Evolutionary conservation across 2,329 filamentous ascomycete species (phyloP).

Genomic region (Aspergillus sp.): DNA sequence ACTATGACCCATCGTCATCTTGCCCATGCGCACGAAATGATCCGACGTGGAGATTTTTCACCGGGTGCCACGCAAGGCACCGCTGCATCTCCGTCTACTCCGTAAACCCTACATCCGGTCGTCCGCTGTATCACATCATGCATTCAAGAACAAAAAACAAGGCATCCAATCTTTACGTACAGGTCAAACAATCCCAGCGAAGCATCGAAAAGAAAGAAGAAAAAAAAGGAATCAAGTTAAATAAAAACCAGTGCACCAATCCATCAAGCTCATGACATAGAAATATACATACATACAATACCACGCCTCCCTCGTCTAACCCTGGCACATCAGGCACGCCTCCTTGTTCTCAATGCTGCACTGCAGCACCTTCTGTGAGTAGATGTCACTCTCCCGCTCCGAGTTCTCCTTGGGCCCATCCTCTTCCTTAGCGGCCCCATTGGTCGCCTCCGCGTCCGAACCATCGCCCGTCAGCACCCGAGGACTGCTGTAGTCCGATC

Average conservation of each 20-base stretch:
- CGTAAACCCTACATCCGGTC: no score
- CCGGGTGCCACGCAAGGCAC: no score
- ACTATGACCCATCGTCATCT: no score
- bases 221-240: constrained; percentile 9
- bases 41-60: no score
- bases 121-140: background rate
- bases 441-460: constrained; percentile 19
- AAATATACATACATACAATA: constrained; percentile 12
- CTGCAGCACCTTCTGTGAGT: constrained; percentile 83
- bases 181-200: background rate
- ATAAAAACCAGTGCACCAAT: constrained; percentile 16
- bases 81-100: no score
- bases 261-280: constrained; percentile 34
- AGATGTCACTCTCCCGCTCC: constrained; percentile 82
- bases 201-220: background rate
- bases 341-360: constrained; percentile 99
- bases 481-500: constrained; percentile 15
- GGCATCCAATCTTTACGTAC: no score
- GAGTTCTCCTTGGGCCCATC: constrained; percentile 69
- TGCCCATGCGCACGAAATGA: no score
- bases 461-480: constrained; percentile 65
- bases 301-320: constrained; percentile 51
- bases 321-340: constrained; percentile 94
- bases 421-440: constrained; percentile 47
- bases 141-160: background rate